These are phyloP conservation scores for Lunasporangiospora selenospora DNA, from an alignment of 192 early-diverging fungal species.

Conservation along the genomic window DNA sequence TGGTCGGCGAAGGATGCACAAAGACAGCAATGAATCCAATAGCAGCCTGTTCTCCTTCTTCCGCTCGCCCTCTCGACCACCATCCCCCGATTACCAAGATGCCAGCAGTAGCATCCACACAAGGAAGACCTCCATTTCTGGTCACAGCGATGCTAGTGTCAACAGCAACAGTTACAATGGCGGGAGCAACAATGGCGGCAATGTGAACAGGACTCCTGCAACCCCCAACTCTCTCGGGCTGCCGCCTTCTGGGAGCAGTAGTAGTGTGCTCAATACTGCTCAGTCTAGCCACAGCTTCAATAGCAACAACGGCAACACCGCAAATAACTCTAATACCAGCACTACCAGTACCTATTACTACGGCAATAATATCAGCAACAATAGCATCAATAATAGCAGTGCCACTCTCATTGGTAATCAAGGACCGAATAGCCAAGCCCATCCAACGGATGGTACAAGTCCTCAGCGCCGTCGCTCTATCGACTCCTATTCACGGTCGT, in stretches of 20 bases:
- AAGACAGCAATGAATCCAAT: slow-evolving; percentile 22
- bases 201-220: too few relatives aligned
- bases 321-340: background rate
- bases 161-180: slow-evolving; percentile 7
- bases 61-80: slow-evolving; percentile 34
- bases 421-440: slow-evolving; percentile 8
- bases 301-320: background rate
- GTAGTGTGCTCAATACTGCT: too few relatives aligned
- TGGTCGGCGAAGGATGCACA: slow-evolving; percentile 12
- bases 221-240: too few relatives aligned
- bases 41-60: slow-evolving; percentile 29
- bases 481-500: slow-evolving; percentile 31
- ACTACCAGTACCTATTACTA: background rate
- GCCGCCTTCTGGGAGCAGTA: too few relatives aligned
- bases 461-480: slow-evolving; percentile 14
- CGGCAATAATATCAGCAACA: slow-evolving; percentile 8
- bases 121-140: slow-evolving; percentile 29
- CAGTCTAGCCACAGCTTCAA: background rate
- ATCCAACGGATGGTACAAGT: slow-evolving; percentile 12
- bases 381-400: slow-evolving; percentile 1
- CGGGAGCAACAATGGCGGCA: too few relatives aligned
- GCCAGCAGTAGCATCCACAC: slow-evolving; percentile 19
- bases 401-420: background rate
- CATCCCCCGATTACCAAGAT: slow-evolving; percentile 25
- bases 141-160: background rate